A percentile compares a stretch with the other conserved stretches of the same genome.
These are phyloP conservation scores for Podospora sp. DNA, from an alignment of 495 filamentous ascomycete species.

Conservation along the genomic window DNA sequence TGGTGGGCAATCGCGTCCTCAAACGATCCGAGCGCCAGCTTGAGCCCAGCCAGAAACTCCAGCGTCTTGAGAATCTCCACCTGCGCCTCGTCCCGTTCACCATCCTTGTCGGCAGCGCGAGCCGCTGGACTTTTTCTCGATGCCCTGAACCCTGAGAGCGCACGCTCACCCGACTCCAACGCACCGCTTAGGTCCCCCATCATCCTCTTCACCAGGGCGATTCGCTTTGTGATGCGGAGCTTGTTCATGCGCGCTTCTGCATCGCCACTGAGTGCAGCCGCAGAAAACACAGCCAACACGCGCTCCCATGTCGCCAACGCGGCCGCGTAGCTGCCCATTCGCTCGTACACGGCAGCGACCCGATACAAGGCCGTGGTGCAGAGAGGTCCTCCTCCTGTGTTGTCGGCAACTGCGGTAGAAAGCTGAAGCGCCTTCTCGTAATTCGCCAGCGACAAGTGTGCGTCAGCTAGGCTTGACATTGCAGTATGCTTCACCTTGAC, in stretches of 20 bases:
- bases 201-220: neutral
- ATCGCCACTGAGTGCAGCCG: neutral
- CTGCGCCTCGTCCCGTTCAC: neutral
- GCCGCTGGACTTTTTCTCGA: neutral
- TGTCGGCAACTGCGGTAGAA: neutral
- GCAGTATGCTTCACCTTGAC: neutral
- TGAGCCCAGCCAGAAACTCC: neutral
- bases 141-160: neutral
- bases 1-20: neutral
- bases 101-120: neutral
- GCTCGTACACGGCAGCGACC: neutral
- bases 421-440: neutral
- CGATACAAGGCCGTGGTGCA: neutral
- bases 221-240: neutral
- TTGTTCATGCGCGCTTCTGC: neutral
- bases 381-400: neutral
- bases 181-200: neutral
- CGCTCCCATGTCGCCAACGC: neutral
- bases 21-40: neutral
- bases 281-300: neutral
- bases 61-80: neutral
- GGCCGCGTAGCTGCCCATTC: neutral
- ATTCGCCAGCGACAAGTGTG: neutral
- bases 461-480: neutral
- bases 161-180: neutral